Evolutionary conservation across 1,284 basidiomycete genomes (phyloP).

Genomic region (Pseudozyma sp.): DNA sequence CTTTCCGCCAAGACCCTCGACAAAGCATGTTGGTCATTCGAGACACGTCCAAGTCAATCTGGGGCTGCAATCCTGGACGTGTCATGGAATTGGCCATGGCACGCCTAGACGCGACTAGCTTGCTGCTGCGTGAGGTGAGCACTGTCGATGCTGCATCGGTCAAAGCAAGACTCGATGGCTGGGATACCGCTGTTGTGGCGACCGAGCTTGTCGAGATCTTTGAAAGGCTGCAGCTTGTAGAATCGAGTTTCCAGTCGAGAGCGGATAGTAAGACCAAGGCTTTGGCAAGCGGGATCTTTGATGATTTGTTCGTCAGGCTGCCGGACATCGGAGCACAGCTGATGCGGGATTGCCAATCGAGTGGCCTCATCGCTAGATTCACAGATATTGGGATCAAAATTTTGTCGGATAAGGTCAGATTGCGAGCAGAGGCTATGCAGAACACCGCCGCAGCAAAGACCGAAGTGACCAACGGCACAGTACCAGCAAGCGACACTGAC

Average conservation of each 20-base stretch:
- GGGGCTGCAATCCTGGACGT: slow-evolving; percentile 35
- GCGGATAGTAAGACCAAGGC: slow-evolving; percentile 46
- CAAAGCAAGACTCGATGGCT: slow-evolving; percentile 33
- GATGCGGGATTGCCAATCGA: slow-evolving; percentile 38
- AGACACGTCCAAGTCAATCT: slow-evolving; percentile 41
- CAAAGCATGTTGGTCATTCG: slow-evolving; percentile 24
- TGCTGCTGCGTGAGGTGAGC: slow-evolving; percentile 30
- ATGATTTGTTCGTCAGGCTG: slow-evolving; percentile 36
- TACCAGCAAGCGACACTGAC: not conserved
- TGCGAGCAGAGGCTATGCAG: slow-evolving; percentile 4
- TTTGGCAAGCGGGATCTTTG: slow-evolving; percentile 40
- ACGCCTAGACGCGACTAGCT: slow-evolving; percentile 33
- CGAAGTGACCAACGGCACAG: not conserved
- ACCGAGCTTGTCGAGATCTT: slow-evolving; percentile 48
- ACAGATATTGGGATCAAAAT: slow-evolving; percentile 46
- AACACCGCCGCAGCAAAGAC: not conserved
- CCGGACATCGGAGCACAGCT: slow-evolving; percentile 40
- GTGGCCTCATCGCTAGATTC: slow-evolving; percentile 32
- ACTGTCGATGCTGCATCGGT: slow-evolving; percentile 27
- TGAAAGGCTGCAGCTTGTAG: slow-evolving; percentile 41
- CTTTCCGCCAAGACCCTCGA: slow-evolving; percentile 37
- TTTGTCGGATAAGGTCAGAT: slow-evolving; percentile 28
- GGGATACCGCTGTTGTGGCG: slow-evolving; percentile 39
- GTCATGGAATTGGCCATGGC: slow-evolving; percentile 33
- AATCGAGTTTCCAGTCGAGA: slow-evolving; percentile 49